Conservation (phyloP, 257 asterid genomes). For the Ilex aquifolium region DNA sequence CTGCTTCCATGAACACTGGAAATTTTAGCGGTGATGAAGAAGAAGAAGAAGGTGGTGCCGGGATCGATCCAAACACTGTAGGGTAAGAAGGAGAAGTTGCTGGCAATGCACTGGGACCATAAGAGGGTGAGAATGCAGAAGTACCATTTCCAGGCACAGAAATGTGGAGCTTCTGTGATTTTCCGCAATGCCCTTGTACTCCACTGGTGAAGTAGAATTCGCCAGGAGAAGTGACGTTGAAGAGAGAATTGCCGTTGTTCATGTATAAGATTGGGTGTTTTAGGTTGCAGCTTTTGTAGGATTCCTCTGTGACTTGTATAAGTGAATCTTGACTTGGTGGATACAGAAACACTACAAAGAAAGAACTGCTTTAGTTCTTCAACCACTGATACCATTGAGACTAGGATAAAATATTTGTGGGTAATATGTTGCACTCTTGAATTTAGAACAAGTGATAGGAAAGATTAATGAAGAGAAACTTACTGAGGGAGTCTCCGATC, state of each 20-base stretch:
- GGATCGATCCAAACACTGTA: not conserved
- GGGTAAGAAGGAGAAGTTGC: not conserved
- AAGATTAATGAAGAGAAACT: slow-evolving; percentile 20
- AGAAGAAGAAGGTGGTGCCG: not conserved
- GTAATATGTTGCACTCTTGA: not conserved
- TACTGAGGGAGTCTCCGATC: slow-evolving; percentile 80
- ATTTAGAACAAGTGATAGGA: not conserved
- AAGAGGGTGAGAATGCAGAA: slow-evolving; percentile 8
- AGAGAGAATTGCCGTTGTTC: not conserved
- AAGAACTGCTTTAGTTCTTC: not conserved
- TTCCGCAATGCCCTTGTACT: not conserved
- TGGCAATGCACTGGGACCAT: not conserved
- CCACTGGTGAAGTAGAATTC: not conserved
- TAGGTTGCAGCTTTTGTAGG: not conserved
- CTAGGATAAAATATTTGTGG: too few relatives aligned
- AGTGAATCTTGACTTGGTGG: not conserved
- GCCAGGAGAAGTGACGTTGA: not conserved
- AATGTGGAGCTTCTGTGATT: not conserved
- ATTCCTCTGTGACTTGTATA: not conserved
- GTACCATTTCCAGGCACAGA: not conserved
- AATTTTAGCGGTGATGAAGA: slow-evolving; percentile 4
- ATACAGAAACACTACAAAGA: not conserved
- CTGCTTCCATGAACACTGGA: slow-evolving; percentile 27
- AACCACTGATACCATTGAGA: not conserved
- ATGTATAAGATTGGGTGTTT: not conserved